A percentile compares a stretch with the other conserved stretches of the same genome.
These are phyloP conservation scores for Medicago ruthenica DNA, from an alignment of 306 rosid genomes.

Conservation along the genomic window DNA sequence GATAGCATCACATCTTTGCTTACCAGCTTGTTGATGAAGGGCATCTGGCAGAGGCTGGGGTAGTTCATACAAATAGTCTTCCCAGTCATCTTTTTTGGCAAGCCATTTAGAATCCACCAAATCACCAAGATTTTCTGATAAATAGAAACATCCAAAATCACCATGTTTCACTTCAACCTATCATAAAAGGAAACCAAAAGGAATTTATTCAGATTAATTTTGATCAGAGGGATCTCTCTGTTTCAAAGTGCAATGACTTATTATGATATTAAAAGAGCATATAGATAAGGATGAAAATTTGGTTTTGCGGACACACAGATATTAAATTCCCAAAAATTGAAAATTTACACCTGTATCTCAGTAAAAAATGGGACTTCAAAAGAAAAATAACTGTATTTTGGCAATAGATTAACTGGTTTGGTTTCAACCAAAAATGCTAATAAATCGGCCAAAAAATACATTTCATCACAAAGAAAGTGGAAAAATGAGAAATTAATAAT, in stretches of 20 bases:
- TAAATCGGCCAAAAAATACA: conserved; percentile 34
- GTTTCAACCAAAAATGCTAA: conserved; percentile 27
- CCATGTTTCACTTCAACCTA: conserved; percentile 82
- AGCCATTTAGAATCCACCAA: conserved; percentile 56
- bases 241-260: conserved; percentile 32
- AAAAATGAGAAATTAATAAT: conserved; percentile 9
- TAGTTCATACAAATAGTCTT: conserved; percentile 57
- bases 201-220: conserved; percentile 34
- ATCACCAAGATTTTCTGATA: conserved; percentile 85
- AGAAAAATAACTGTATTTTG: conserved; percentile 14
- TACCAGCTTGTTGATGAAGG: conserved; percentile 65
- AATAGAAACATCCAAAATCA: conserved; percentile 77
- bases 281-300: conserved; percentile 27
- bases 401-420: conserved; percentile 30
- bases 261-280: conserved; percentile 17
- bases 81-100: conserved; percentile 52
- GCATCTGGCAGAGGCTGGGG: conserved; percentile 69
- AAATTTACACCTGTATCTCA: conserved; percentile 18
- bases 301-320: not conserved
- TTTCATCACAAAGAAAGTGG: conserved; percentile 17
- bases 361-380: conserved; percentile 20
- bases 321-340: conserved; percentile 17
- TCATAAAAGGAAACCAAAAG: conserved; percentile 41
- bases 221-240: conserved; percentile 30
- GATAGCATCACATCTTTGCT: conserved; percentile 50